These are phyloP conservation scores for Phytophthora hybrid DNA, from an alignment of 352 stramenopile species.

Conservation along the genomic window DNA sequence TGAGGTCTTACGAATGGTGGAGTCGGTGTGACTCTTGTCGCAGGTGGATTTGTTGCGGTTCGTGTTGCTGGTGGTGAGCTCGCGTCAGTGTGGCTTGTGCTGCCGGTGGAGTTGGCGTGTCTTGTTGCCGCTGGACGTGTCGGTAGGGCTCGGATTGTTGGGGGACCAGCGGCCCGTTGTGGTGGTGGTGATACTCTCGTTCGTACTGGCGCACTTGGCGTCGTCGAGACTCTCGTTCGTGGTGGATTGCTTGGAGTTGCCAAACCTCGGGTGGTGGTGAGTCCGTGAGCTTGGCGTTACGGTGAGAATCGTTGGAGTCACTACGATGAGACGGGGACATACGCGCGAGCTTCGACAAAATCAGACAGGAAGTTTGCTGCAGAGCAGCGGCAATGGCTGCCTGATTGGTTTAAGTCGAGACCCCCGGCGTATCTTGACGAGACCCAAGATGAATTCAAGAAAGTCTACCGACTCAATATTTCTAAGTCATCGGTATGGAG, in stretches of 20 bases:
- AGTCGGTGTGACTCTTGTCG: neutral
- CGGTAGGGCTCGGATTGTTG: neutral
- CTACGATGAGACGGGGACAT: neutral
- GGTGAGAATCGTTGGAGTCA: neutral
- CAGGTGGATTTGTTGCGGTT: neutral
- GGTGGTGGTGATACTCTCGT: too few species aligned
- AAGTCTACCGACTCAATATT: neutral
- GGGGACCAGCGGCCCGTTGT: neutral
- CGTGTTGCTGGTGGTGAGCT: neutral
- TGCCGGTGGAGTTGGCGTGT: neutral
- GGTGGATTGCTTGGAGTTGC: too few species aligned
- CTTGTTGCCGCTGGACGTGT: neutral
- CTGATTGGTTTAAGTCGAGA: slow-evolving; percentile 5
- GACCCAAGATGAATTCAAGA: slow-evolving; percentile 2
- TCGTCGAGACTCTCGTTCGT: too few species aligned
- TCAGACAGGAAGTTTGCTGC: neutral
- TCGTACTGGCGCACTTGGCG: too few species aligned
- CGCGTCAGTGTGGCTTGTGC: neutral
- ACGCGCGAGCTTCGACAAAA: neutral
- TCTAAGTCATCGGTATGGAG: slow-evolving; percentile 14
- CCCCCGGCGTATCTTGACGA: slow-evolving; percentile 4
- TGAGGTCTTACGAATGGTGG: neutral
- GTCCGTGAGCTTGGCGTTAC: neutral
- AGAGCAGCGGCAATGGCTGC: slow-evolving; percentile 2
- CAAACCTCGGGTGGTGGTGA: too few species aligned